Conservation (phyloP, 1,139 yeast genomes). For the Geotrichum cucujoidarum region DNA sequence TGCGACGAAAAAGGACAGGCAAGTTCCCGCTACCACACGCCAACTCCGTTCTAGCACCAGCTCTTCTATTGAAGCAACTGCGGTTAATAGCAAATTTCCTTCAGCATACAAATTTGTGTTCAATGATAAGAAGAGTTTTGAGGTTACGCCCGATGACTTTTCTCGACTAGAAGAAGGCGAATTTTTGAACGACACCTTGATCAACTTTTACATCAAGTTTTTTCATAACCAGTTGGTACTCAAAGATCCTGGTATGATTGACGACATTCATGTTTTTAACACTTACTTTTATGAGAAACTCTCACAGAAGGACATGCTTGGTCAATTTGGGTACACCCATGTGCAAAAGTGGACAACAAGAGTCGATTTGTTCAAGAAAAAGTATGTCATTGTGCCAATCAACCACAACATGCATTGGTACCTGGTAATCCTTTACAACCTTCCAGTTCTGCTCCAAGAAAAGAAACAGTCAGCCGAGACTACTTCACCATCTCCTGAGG, state of each 20-base stretch:
- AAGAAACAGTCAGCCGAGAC: conserved; percentile 6
- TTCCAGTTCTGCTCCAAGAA: conserved; percentile 25
- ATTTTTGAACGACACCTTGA: conserved; percentile 40
- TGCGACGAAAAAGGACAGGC: too few relatives aligned
- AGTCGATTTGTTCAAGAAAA: conserved; percentile 56
- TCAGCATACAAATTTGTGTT: conserved; percentile 27
- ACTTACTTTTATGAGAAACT: conserved; percentile 79
- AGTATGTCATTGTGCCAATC: conserved; percentile 71
- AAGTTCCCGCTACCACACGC: too few relatives aligned
- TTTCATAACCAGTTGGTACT: conserved; percentile 20
- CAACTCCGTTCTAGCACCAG: background rate
- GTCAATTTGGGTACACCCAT: conserved; percentile 50
- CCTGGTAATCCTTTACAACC: conserved; percentile 45
- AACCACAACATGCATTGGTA: conserved; percentile 84
- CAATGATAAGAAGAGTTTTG: conserved; percentile 30
- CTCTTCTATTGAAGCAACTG: background rate
- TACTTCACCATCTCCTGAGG: too few relatives aligned
- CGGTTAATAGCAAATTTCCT: conserved; percentile 16
- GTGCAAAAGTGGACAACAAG: conserved; percentile 77
- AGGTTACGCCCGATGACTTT: conserved; percentile 34
- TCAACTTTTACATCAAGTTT: conserved; percentile 38
- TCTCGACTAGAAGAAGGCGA: conserved; percentile 39
- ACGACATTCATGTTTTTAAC: conserved; percentile 61
- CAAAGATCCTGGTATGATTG: conserved; percentile 21
- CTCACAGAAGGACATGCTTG: conserved; percentile 31